Conservation (phyloP, 805 yeast genomes). For the Komagataella kurtzmanii region DNA sequence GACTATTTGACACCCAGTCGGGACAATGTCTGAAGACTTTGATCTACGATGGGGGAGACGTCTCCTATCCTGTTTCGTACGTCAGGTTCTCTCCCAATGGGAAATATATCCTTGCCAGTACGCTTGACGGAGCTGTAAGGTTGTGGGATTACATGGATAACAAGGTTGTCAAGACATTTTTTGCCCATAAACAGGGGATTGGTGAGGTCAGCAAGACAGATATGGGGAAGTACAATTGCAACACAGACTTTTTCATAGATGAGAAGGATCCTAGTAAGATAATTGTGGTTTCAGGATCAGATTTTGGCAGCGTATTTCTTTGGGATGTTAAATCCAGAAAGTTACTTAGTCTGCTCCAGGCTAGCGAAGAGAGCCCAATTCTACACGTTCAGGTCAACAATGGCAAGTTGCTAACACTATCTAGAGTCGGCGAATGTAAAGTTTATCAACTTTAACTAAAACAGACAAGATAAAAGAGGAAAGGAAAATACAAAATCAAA, state of each 20-base stretch:
- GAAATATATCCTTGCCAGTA: conserved; percentile 59
- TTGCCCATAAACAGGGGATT: neutral
- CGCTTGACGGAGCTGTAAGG: conserved; percentile 67
- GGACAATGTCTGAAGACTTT: conserved; percentile 90
- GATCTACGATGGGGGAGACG: conserved; percentile 62
- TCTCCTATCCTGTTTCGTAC: conserved; percentile 65
- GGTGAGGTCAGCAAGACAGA: neutral
- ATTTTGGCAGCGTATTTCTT: conserved; percentile 33
- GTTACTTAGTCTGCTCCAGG: conserved; percentile 16
- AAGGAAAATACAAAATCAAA: conserved; percentile 6
- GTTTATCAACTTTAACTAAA: conserved; percentile 5
- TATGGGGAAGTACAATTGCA: conserved; percentile 38
- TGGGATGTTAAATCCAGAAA: conserved; percentile 60
- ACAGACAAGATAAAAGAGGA: neutral
- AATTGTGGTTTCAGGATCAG: conserved; percentile 48
- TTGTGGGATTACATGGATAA: conserved; percentile 83
- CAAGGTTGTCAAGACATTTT: conserved; percentile 58
- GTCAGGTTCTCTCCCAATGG: conserved; percentile 75
- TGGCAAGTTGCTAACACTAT: conserved; percentile 22
- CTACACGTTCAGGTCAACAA: conserved; percentile 26
- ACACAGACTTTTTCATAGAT: conserved; percentile 33
- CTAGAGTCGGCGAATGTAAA: conserved; percentile 15
- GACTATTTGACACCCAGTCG: conserved; percentile 76
- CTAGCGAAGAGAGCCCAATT: conserved; percentile 14
- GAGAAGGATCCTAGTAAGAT: conserved; percentile 6